Conservation (phyloP, 768 basidiomycete species). For the Grammothele lineata region DNA sequence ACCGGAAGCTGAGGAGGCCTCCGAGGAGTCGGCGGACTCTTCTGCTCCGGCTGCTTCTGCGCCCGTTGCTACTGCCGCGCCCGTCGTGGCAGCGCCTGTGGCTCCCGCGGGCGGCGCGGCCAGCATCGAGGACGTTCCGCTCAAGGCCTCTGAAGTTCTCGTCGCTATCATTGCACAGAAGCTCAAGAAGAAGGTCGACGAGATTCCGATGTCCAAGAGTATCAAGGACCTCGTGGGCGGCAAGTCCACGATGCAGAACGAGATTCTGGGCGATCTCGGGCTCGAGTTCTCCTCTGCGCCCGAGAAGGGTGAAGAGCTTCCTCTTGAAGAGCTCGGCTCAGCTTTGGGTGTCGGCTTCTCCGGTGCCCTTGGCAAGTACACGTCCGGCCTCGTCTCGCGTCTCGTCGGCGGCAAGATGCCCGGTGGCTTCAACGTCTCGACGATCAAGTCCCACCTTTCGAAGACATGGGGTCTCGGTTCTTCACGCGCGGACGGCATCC, state of each 20-base stretch:
- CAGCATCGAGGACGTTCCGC: constrained; percentile 82
- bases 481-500: constrained; percentile 81
- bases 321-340: constrained; percentile 92
- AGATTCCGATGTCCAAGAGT: constrained; percentile 86
- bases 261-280: constrained; percentile 95
- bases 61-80: constrained; percentile 37
- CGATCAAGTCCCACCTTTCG: constrained; percentile 82
- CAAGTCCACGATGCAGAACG: constrained; percentile 98
- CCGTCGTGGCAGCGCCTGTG: constrained; percentile 44
- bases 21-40: constrained; percentile 30
- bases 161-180: constrained; percentile 93
- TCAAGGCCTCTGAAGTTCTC: constrained; percentile 88
- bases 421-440: constrained; percentile 93
- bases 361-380: constrained; percentile 92
- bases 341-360: constrained; percentile 76
- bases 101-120: constrained; percentile 61
- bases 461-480: constrained; percentile 97
- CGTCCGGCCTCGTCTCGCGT: constrained; percentile 83
- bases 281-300: constrained; percentile 93
- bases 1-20: constrained; percentile 43
- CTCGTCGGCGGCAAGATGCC: constrained; percentile 97
- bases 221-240: constrained; percentile 99
- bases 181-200: constrained; percentile 90
- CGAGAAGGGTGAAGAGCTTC: constrained; percentile 97
- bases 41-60: constrained; percentile 35